Percentiles rank a stretch among this genome's conserved stretches.
Evolutionary conservation across 2,329 filamentous ascomycete genomes (phyloP).

Genomic region (Leptographium flavum): DNA sequence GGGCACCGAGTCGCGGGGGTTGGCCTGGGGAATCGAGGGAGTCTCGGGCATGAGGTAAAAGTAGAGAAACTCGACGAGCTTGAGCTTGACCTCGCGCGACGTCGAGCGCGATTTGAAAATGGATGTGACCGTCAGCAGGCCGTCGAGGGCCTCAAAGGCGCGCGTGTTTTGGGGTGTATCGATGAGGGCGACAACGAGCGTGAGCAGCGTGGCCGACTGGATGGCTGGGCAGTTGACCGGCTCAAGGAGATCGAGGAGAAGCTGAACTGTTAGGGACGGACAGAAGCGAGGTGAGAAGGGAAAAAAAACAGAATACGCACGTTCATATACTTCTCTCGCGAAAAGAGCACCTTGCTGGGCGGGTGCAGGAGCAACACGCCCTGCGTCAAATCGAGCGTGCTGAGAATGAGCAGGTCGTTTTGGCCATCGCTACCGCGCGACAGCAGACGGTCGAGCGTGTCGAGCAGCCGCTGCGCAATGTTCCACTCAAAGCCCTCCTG

Average conservation of each 20-base stretch:
- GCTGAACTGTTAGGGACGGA: conserved; percentile 20
- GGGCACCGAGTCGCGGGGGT: conserved; percentile 22
- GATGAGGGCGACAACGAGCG: conserved; percentile 77
- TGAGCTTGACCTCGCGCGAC: conserved; percentile 78
- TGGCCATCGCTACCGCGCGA: conserved; percentile 34
- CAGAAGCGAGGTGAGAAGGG: neutral
- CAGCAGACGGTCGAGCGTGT: conserved; percentile 21
- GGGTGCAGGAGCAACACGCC: conserved; percentile 80
- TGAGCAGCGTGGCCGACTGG: conserved; percentile 78
- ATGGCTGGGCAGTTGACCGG: conserved; percentile 83
- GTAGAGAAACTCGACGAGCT: conserved; percentile 94
- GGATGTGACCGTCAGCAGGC: conserved; percentile 78
- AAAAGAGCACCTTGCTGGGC: conserved; percentile 74
- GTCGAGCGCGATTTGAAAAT: conserved; percentile 85
- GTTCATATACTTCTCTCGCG: conserved; percentile 89
- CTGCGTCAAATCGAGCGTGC: conserved; percentile 77
- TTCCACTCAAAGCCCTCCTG: conserved; percentile 99
- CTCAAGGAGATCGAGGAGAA: conserved; percentile 88
- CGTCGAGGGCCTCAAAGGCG: conserved; percentile 83
- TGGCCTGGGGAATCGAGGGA: conserved; percentile 37
- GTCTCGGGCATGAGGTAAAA: conserved; percentile 97
- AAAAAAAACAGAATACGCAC: conserved; percentile 29
- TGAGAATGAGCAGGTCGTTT: conserved; percentile 79
- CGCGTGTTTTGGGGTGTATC: conserved; percentile 79
- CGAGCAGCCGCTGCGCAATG: conserved; percentile 72